Base-by-base conservation (phyloP, 257 asterid species). In the Solanum paucissectum region DNA sequence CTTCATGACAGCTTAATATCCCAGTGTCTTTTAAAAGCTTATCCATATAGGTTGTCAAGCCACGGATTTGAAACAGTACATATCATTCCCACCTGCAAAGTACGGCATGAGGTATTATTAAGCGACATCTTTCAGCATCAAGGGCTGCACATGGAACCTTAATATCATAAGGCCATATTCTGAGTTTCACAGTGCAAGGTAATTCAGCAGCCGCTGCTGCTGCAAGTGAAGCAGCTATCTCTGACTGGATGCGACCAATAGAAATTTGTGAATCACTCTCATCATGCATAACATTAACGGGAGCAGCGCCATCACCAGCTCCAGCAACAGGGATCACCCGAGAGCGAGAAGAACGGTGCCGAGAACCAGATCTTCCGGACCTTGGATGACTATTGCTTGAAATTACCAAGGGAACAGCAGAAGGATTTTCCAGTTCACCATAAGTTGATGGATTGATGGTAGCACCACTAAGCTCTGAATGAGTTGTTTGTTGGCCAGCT, bases 151-250 rank as follows among this genome's bases (percentile, higher is more conserved):
- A 91, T 83, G 98, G 98, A 91, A 91, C 95, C 89, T 95, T 91
- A 86, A 92, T 89, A 88, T 97, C 98, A 89, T 95, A 95, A 83
- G 97, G 90, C 99, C 99, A 97, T 92, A 97, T 92, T 90, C 98
- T 93, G 87, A 97, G 98, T 94, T 95, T 95, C 92, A 97, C 99
- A 16, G 98, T 97, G 93, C 99, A 97, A 83, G 99, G 99, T 82
- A 97, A 91, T 91, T 97, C 99, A 21, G 99, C 95, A 42, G 99
- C 95, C 4, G 99, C 98, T 33, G 98, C 98, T 83, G 98, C 98
- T 83, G 98, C 95, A 87, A 95, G 89, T 8, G 98, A 95, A 40
- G 95, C 88, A 66, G 98, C 97, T 52, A 96, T 94, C 92, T 97
- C 98, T 16, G 98, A 92, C 87, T 95, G 99, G 77, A 92, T 93